Base-by-base conservation (phyloP, 2,329 filamentous ascomycete genomes). In the Exophiala dermatitidis region DNA sequence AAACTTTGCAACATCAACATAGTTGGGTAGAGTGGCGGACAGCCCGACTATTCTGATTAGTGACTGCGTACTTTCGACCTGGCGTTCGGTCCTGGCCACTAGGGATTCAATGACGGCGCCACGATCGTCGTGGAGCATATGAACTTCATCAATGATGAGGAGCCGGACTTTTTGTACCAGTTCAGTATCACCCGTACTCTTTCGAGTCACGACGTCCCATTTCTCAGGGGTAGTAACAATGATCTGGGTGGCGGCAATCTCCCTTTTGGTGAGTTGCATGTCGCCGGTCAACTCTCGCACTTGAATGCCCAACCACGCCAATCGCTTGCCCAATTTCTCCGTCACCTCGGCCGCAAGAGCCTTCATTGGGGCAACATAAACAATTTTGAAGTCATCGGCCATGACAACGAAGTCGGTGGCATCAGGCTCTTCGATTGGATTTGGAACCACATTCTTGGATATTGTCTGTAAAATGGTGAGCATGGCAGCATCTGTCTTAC, bases 361-460 rank as follows among this genome's bases (percentile, higher is more conserved):
- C 70, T 98, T 98, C 94, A 98, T 98, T 0, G 93, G 94, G 1
- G 94, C 93, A 38, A 98, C 93, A 63, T 98, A 98, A 52, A 98
- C 90, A 63, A 98, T 91, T 71, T 98, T 97, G 78, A 97, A 96
- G 63, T 95, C 88, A 48, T 95, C 86, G 0, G 82, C 74, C 53
- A 86, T 79, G n/a, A 95, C 87, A 1, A 80, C 80, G 66, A 96
- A 96, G 37, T 95, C 86, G 0, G 78, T 83, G 0, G 86, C 83
- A 50, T 82, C 74, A 0, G 81, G 81, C 38, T 88, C 76, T 53
- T 95, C 88, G 6, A 85, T 77, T 0, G 90, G 91, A 61, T 83
- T 90, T 0, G 93, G 91, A 0, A 78, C 76, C 28, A 88, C 80
- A 64, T 97, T 91, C 67, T 95, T 90, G 1, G 87, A 83, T 53